phyloP scores from a whole-genome alignment of 257 asterid species.

The Pogostemon cablin region DNA sequence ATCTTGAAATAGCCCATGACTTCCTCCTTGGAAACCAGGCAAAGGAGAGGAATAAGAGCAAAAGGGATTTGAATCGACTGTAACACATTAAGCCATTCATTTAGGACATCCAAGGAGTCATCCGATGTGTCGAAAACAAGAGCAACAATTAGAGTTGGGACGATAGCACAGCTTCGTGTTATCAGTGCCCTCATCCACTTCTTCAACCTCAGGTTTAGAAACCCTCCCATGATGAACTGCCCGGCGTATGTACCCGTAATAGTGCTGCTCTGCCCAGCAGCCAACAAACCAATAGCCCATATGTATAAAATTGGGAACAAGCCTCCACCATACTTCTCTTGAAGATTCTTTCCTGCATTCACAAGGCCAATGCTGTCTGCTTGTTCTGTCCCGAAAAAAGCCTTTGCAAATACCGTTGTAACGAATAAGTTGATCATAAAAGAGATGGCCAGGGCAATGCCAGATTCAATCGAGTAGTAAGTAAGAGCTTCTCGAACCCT shows the following conservation, averaged over 20 bases:
- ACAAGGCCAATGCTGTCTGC: constrained; percentile 71
- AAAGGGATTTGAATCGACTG: constrained; percentile 85
- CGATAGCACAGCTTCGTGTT: constrained; percentile 72
- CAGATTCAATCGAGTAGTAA: constrained; percentile 79
- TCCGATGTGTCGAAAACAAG: constrained; percentile 68
- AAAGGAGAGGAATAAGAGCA: constrained; percentile 80
- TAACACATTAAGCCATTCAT: constrained; percentile 83
- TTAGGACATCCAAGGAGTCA: constrained; percentile 64
- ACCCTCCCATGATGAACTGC: constrained; percentile 84
- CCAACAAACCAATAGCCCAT: constrained; percentile 79
- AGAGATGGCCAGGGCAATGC: constrained; percentile 61
- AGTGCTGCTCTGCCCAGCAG: constrained; percentile 90
- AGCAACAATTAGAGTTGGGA: constrained; percentile 75
- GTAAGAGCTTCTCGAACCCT: constrained; percentile 69
- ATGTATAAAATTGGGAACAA: constrained; percentile 67
- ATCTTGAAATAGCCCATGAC: constrained; percentile 81
- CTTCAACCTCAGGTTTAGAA: constrained; percentile 62
- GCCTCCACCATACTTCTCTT: constrained; percentile 81
- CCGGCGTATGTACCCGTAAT: constrained; percentile 86
- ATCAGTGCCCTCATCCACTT: constrained; percentile 80
- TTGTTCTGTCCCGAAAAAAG: constrained; percentile 64
- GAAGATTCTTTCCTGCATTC: constrained; percentile 76
- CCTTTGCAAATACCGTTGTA: constrained; percentile 78
- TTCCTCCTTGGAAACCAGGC: constrained; percentile 74
- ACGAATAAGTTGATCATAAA: constrained; percentile 73